phyloP scores from a whole-genome alignment of 78 protist species.

The Paratrimastix pyriformis region DNA sequence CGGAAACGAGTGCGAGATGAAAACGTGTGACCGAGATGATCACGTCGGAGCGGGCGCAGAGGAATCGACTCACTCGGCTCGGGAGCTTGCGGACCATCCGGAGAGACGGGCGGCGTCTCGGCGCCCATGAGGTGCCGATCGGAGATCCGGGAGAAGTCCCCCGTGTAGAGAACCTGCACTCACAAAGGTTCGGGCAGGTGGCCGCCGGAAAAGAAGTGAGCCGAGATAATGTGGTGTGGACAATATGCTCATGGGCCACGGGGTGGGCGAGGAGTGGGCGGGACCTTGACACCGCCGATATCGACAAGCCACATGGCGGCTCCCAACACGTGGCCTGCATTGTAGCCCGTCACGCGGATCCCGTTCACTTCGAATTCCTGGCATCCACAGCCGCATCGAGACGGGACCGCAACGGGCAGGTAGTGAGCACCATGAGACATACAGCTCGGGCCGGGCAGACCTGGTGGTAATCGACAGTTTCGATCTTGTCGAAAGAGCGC shows the following conservation, averaged over 20 bases:
- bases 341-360: conserved; percentile 43
- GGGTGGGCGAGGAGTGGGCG: background rate
- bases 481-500: conserved; percentile 40
- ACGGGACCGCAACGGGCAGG: no score
- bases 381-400: no score
- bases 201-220: no score
- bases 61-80: no score
- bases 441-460: no score
- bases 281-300: conserved; percentile 67
- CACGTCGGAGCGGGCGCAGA: background rate
- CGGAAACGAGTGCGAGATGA: background rate
- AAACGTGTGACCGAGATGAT: background rate
- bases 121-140: conserved; percentile 93
- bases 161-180: conserved; percentile 88
- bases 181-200: no score
- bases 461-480: conserved; percentile 64
- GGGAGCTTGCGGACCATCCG: no score
- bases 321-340: conserved; percentile 94
- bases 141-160: conserved; percentile 78
- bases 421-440: no score
- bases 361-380: no score
- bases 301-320: conserved; percentile 85
- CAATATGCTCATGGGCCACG: background rate
- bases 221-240: no score
- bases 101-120: conserved; percentile 77